A percentile compares a stretch with the other conserved stretches of the same genome.
These are phyloP conservation scores for Breynia disticha DNA, from an alignment of 441 rosid genomes.

Conservation along the genomic window DNA sequence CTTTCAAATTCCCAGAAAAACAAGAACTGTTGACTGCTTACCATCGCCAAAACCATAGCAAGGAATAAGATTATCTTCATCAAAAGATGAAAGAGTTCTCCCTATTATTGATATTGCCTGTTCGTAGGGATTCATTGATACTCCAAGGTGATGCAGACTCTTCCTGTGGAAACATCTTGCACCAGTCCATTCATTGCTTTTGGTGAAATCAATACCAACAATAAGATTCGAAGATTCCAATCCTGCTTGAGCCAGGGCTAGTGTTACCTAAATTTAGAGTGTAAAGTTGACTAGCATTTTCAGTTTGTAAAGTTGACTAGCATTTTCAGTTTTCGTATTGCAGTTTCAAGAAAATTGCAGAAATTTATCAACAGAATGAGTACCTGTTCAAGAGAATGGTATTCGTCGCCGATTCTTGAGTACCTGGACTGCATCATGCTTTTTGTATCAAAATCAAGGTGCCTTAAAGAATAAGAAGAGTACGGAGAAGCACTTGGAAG, in stretches of 20 bases:
- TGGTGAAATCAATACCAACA: slow-evolving; percentile 78
- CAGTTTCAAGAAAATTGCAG: not conserved
- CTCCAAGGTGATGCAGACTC: slow-evolving; percentile 54
- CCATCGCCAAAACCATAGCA: slow-evolving; percentile 80
- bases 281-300: no score
- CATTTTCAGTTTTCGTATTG: not conserved
- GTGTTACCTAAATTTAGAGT: slow-evolving; percentile 36
- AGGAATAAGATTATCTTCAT: slow-evolving; percentile 69
- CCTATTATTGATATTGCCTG: slow-evolving; percentile 69
- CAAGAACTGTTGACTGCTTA: slow-evolving; percentile 13
- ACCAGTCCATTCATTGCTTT: slow-evolving; percentile 93
- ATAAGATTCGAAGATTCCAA: slow-evolving; percentile 86
- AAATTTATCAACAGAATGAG: not conserved
- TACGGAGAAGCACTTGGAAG: no score
- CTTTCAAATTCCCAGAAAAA: not conserved
- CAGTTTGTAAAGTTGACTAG: no score
- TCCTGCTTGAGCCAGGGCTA: slow-evolving; percentile 68
- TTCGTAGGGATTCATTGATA: slow-evolving; percentile 49
- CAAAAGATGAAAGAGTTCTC: slow-evolving; percentile 48
- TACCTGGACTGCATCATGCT: slow-evolving; percentile 20
- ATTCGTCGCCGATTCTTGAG: slow-evolving; percentile 27
- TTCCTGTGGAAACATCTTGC: slow-evolving; percentile 39
- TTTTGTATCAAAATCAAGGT: slow-evolving; percentile 14
- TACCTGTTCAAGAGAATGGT: slow-evolving; percentile 28
- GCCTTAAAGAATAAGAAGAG: slow-evolving; percentile 2